Evolutionary conservation across 139 green algal genomes (phyloP).

Genomic region (Volvox reticuliferus): DNA sequence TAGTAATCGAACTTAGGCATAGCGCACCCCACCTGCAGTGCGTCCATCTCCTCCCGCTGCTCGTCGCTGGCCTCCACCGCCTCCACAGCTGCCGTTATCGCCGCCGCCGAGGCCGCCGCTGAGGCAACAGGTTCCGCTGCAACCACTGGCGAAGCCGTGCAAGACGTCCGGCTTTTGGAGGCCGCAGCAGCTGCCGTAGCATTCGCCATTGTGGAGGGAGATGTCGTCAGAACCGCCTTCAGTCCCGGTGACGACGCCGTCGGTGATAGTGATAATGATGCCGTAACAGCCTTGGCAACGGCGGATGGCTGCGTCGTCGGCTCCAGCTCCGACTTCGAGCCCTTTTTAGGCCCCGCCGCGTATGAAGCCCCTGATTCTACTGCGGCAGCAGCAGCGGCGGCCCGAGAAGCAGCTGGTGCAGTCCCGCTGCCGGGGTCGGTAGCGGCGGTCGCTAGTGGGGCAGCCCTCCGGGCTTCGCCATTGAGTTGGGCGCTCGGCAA

Average conservation of each 20-base stretch:
- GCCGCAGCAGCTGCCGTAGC: too few species aligned
- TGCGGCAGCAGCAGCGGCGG: neutral
- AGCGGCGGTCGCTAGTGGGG: neutral
- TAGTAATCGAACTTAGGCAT: too few species aligned
- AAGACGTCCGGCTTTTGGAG: neutral
- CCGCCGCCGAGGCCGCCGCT: neutral
- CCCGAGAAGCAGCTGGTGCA: neutral
- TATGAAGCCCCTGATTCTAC: neutral
- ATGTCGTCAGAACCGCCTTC: too few species aligned
- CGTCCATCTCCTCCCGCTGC: slow-evolving; percentile 68
- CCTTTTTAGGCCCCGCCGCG: neutral
- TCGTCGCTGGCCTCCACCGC: slow-evolving; percentile 51
- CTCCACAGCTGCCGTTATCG: neutral
- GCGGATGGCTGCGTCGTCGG: neutral
- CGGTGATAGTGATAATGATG: neutral
- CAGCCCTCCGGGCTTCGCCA: too few species aligned
- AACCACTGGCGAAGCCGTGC: neutral
- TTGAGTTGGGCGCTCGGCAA: neutral
- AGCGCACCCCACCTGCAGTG: neutral
- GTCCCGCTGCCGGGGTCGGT: neutral
- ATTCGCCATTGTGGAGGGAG: too few species aligned
- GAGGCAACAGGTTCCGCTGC: neutral
- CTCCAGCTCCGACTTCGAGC: neutral
- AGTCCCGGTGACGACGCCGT: neutral
- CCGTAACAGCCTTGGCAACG: neutral